A percentile compares a stretch with the other conserved stretches of the same genome.
phyloP scores from a whole-genome alignment of 331 rosid species.

The Rosa hybrid region DNA sequence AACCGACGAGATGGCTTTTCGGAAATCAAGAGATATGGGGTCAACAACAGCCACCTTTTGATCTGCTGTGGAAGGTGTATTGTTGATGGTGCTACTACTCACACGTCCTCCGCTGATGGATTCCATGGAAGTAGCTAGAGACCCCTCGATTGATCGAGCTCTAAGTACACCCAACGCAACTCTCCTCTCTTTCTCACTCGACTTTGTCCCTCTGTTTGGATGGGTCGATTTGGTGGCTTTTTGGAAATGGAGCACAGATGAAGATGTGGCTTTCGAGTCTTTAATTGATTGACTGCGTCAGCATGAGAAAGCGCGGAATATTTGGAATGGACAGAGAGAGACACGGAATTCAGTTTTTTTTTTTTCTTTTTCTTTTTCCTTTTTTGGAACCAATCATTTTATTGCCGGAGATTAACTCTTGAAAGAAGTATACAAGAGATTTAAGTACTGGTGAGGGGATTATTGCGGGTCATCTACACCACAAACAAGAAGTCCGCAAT shows the following conservation, averaged over 20 bases:
- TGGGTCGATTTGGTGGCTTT: background rate
- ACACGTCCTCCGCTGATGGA: conserved; percentile 15
- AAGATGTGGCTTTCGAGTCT: background rate
- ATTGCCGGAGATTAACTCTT: too few relatives aligned
- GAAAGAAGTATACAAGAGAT: too few relatives aligned
- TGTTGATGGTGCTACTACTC: background rate
- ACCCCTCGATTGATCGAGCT: background rate
- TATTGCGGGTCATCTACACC: too few relatives aligned
- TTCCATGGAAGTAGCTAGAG: conserved; percentile 38
- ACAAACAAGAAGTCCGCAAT: too few relatives aligned
- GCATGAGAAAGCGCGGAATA: conserved; percentile 12
- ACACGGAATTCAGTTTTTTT: background rate
- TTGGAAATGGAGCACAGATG: conserved; percentile 11
- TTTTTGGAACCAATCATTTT: too few relatives aligned
- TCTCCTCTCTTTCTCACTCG: too few relatives aligned
- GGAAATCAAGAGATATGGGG: conserved; percentile 15
- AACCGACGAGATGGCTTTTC: conserved; percentile 40
- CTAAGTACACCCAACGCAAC: background rate
- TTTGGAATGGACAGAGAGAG: conserved; percentile 16
- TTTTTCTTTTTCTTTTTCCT: too few relatives aligned
- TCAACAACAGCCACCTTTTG: background rate
- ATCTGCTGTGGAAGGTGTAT: background rate
- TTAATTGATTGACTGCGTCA: background rate
- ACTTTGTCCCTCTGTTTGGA: background rate
- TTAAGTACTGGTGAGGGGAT: too few relatives aligned